Conservation (phyloP, 139 green algal species). For the Zygnema circumcarinatum region DNA sequence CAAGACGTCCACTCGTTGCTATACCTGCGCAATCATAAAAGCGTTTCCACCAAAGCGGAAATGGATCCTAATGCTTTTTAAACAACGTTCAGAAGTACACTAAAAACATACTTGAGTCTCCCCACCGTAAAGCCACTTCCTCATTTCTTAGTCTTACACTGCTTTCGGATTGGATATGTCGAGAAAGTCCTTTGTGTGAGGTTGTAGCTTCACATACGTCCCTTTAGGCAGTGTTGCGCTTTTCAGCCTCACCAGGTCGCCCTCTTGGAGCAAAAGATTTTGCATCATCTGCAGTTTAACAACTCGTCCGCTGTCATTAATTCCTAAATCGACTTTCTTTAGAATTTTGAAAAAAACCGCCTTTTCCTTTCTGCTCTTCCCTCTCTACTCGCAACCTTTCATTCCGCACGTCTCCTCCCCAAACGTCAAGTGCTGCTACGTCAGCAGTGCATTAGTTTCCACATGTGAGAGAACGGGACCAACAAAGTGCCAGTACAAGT, state of each 20-base stretch:
- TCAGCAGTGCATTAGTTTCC: too few species aligned
- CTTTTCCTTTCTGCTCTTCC: neutral
- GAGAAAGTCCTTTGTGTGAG: slow-evolving; percentile 94
- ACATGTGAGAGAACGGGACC: too few species aligned
- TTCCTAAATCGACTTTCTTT: neutral
- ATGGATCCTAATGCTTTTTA: neutral
- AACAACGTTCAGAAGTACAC: neutral
- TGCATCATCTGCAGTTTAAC: slow-evolving; percentile 88
- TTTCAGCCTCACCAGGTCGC: slow-evolving; percentile 84
- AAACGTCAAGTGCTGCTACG: too few species aligned
- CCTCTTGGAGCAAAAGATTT: slow-evolving; percentile 91
- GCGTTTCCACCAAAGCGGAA: neutral
- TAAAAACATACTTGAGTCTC: neutral
- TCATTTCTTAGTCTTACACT: too few species aligned
- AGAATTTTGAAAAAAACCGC: neutral
- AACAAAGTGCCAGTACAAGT: too few species aligned
- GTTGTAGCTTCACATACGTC: slow-evolving; percentile 94
- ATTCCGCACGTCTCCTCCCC: too few species aligned
- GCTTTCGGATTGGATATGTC: slow-evolving; percentile 97
- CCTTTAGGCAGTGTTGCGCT: slow-evolving; percentile 91
- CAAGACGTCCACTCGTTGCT: neutral
- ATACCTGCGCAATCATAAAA: neutral
- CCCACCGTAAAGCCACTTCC: neutral
- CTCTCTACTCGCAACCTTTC: too few species aligned
- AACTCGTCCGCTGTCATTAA: neutral